phyloP scores from a whole-genome alignment of 1,284 basidiomycete species.

The Coniferiporia sulphurascens region DNA sequence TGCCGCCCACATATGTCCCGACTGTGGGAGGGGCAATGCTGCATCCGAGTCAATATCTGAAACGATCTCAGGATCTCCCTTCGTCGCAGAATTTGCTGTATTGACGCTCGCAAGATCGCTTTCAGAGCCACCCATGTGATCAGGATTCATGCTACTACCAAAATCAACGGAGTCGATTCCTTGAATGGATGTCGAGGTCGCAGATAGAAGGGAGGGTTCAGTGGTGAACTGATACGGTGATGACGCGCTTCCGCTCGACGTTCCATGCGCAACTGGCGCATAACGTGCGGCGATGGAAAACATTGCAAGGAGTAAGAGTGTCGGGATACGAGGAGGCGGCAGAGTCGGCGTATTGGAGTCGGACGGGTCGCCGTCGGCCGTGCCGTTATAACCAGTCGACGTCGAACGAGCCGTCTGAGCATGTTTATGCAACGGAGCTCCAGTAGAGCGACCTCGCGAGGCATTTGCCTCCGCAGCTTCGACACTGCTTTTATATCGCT shows the following conservation, averaged over 20 bases:
- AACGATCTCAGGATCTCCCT: not conserved
- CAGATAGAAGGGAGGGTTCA: not conserved
- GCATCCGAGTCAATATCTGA: conserved; percentile 10
- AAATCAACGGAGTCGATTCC: not conserved
- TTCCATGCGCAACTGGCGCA: conserved; percentile 28
- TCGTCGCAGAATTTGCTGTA: not conserved
- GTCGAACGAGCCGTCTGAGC: not conserved
- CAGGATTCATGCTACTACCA: not conserved
- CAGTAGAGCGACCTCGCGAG: not conserved
- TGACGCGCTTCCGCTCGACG: conserved; percentile 1
- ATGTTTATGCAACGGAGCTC: not conserved
- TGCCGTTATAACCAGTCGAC: not conserved
- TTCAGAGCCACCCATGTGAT: not conserved
- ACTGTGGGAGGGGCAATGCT: conserved; percentile 40
- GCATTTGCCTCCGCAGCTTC: not conserved
- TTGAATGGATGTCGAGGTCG: not conserved
- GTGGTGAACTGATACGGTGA: conserved; percentile 5
- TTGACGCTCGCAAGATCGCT: not conserved
- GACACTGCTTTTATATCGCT: not conserved
- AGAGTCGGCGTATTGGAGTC: conserved; percentile 29
- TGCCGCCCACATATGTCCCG: conserved; percentile 71
- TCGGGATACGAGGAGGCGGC: conserved; percentile 45
- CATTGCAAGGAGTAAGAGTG: conserved; percentile 70
- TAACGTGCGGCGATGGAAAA: conserved; percentile 75
- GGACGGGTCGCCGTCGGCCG: conserved; percentile 23